Percentiles rank a stretch among this genome's conserved stretches.
Evolutionary conservation across 495 filamentous ascomycete species (phyloP).

Genomic region (Neurospora sp.): DNA sequence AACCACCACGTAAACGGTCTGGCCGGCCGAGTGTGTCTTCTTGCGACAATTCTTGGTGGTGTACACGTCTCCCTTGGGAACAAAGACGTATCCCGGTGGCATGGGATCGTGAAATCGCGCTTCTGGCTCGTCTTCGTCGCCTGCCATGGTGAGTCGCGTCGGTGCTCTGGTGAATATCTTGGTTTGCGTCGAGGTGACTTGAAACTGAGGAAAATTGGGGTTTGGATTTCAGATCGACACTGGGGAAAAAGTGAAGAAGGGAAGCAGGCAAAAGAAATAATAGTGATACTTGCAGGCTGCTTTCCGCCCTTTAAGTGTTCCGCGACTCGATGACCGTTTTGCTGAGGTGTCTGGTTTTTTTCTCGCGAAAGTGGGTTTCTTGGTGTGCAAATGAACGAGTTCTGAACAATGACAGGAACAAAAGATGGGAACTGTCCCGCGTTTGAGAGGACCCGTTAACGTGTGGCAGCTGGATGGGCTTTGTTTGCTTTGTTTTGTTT

Average conservation of each 20-base stretch:
- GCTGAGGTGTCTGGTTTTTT: background rate
- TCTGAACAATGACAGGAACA: background rate
- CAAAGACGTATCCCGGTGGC: conserved; percentile 25
- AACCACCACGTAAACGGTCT: conserved; percentile 26
- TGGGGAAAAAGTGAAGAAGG: background rate
- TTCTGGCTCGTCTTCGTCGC: conserved; percentile 6
- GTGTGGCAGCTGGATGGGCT: background rate
- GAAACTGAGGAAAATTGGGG: background rate
- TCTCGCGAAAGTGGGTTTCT: background rate
- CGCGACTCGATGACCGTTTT: background rate
- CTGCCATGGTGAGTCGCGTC: background rate
- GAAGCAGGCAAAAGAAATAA: background rate
- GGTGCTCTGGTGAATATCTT: background rate
- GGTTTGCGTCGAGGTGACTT: background rate
- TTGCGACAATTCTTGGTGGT: conserved; percentile 28
- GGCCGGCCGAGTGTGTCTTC: conserved; percentile 17
- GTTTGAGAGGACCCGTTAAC: background rate
- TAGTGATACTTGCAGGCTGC: background rate
- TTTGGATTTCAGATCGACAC: background rate
- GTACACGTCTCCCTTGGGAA: conserved; percentile 30
- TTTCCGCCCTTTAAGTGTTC: background rate
- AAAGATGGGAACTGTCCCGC: background rate
- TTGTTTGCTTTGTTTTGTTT: background rate
- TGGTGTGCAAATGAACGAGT: background rate
- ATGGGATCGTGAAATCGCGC: conserved; percentile 11